A percentile compares a stretch with the other conserved stretches of the same genome.
Evolutionary conservation across 1,139 yeast species (phyloP).

Genomic region (Arxiozyma bovina): DNA sequence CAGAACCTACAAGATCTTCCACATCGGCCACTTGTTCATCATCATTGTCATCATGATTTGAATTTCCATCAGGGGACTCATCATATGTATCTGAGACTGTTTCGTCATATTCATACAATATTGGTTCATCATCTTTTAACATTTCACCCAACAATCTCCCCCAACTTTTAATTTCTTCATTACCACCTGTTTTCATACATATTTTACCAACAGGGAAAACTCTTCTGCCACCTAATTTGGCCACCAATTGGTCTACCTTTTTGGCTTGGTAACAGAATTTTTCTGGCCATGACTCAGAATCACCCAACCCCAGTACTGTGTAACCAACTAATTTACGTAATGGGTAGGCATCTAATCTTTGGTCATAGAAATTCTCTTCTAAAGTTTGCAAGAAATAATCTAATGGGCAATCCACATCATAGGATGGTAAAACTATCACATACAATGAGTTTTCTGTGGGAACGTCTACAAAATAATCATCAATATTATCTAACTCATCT

Average conservation of each 20-base stretch:
- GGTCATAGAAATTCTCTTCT: conserved; percentile 74
- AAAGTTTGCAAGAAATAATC: conserved; percentile 79
- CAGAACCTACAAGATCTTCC: conserved; percentile 70
- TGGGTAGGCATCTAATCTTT: conserved; percentile 77
- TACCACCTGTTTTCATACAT: conserved; percentile 69
- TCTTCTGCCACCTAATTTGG: conserved; percentile 78
- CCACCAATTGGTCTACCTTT: conserved; percentile 64
- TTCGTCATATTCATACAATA: conserved; percentile 43
- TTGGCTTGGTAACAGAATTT: conserved; percentile 84
- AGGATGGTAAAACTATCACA: conserved; percentile 74
- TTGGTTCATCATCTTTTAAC: conserved; percentile 59
- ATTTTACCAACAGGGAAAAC: conserved; percentile 78
- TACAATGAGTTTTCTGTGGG: conserved; percentile 52
- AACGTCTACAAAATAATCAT: conserved; percentile 65
- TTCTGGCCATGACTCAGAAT: conserved; percentile 76
- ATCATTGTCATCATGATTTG: conserved; percentile 14
- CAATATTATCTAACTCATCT: conserved; percentile 79
- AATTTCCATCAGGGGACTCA: conserved; percentile 29
- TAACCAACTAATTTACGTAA: conserved; percentile 61
- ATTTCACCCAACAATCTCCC: conserved; percentile 48
- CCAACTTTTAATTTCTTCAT: conserved; percentile 58
- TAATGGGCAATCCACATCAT: conserved; percentile 86
- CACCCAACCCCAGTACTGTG: conserved; percentile 83
- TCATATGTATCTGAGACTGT: conserved; percentile 41
- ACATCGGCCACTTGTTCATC: conserved; percentile 53